Evolutionary conservation across 805 yeast genomes (phyloP).

Genomic region (Teunomyces panamensis): DNA sequence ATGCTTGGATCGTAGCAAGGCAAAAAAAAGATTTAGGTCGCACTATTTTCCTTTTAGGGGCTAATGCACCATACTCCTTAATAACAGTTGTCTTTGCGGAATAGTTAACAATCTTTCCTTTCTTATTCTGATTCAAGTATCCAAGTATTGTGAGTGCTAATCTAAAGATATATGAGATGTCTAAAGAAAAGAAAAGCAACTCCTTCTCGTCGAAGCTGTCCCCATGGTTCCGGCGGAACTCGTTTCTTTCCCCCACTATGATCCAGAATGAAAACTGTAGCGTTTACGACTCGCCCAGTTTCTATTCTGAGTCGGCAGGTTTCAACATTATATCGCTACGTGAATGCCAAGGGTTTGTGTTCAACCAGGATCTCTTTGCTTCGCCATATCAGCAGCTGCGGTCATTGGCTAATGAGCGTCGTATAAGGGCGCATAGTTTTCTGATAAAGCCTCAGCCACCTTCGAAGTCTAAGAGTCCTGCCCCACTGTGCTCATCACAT

Average conservation of each 20-base stretch:
- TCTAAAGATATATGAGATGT: background rate
- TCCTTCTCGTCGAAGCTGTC: slow-evolving; percentile 24
- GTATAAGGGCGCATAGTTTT: slow-evolving; percentile 22
- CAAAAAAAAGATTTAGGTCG: background rate
- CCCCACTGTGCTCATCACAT: background rate
- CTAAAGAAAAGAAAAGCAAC: slow-evolving; percentile 14
- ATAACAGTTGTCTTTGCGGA: background rate
- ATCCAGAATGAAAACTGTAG: slow-evolving; percentile 52
- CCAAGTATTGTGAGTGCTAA: background rate
- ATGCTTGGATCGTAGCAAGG: background rate
- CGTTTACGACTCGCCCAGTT: slow-evolving; percentile 47
- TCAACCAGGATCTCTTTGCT: slow-evolving; percentile 78
- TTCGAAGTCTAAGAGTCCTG: slow-evolving; percentile 1
- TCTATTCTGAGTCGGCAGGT: slow-evolving; percentile 24
- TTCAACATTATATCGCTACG: slow-evolving; percentile 44
- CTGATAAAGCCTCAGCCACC: slow-evolving; percentile 9
- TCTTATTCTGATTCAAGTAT: background rate
- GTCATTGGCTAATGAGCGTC: slow-evolving; percentile 33
- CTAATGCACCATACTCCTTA: background rate
- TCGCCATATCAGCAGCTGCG: slow-evolving; percentile 61
- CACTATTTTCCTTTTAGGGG: slow-evolving; percentile 2
- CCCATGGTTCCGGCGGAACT: slow-evolving; percentile 55
- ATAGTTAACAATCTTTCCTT: background rate
- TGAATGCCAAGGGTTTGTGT: slow-evolving; percentile 71
- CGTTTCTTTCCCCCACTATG: slow-evolving; percentile 58